Base-by-base conservation (phyloP, 1,139 yeast genomes). In the Suhomyces ambrosiae region DNA sequence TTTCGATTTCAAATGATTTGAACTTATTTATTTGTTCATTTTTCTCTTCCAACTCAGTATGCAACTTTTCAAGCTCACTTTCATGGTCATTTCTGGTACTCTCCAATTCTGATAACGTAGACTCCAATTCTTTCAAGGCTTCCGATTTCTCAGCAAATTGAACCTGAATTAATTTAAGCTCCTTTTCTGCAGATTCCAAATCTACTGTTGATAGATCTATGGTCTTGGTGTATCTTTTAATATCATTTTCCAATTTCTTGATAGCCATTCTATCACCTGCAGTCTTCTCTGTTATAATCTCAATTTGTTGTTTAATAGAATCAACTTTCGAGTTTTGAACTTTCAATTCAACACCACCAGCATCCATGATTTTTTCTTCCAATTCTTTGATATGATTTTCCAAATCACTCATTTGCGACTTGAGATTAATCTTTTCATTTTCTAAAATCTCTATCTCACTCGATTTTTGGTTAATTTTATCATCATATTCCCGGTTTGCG, bases 271-370 rank as follows among this genome's bases (percentile, higher is more conserved):
- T 76, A 40, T 81, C 87, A 30, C 74, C 76, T 3, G 84, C 72
- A n/a, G 80, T 69, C 48, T 79, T 81, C 28, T 79, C 80, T 23
- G 65, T 68, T 15, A 80, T 63, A 14, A 85, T 75, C 41, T 83
- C 86, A 30, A 86, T 75, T 50, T 80, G 77, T 50, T 86, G 88
- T 33, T 71, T 70, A 26, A 86, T 69, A 1, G 94, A 84, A 51
- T 82, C 92, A 9, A 92, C 96, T 52, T 81, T 85, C 1, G 94
- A 77, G 48, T 81, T 86, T 53, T 89, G 96, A 45, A 86, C 61
- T 40, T 90, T 80, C 47, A 92, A 71, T 46, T 82, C 82, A 9
- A 86, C 83, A 47, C 99, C 99, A 37, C 99, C 98, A 37, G 89
- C 85, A 42, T 86, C 84, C 86, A 90, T 80, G 24, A 94, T 87